A percentile compares a stretch with the other conserved stretches of the same genome.
phyloP scores from a whole-genome alignment of 2,329 filamentous ascomycete species.

The Dothistroma septosporum region DNA sequence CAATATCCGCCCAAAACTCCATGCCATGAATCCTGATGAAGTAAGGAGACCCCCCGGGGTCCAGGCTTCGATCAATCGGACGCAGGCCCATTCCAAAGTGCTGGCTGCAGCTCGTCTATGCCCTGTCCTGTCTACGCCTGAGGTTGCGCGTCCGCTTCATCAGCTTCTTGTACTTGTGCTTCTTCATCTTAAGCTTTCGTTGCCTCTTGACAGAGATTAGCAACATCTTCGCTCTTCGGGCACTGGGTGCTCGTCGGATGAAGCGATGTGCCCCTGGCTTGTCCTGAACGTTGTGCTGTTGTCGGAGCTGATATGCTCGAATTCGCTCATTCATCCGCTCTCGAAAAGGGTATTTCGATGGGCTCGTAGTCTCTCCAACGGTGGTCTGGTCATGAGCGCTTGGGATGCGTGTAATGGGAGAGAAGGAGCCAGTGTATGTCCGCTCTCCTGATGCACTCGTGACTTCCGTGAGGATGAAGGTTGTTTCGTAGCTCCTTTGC shows the following conservation, averaged over 20 bases:
- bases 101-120: conserved; percentile 14
- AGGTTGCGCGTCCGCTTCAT: conserved; percentile 86
- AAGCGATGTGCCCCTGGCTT: conserved; percentile 5
- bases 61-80: not conserved
- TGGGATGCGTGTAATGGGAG: conserved; percentile 45
- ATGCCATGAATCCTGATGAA: conserved; percentile 4
- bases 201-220: conserved; percentile 89
- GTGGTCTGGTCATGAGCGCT: conserved; percentile 36
- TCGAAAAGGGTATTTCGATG: conserved; percentile 53
- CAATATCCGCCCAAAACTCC: not conserved
- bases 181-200: conserved; percentile 98
- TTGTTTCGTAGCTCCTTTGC: conserved; percentile 42
- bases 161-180: conserved; percentile 99
- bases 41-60: not conserved
- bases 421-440: conserved; percentile 50
- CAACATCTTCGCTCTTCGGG: conserved; percentile 53
- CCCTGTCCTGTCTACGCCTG: conserved; percentile 69
- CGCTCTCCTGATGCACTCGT: conserved; percentile 49
- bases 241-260: conserved; percentile 21
- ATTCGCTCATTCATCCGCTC: conserved; percentile 66
- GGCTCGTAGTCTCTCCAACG: conserved; percentile 12
- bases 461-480: conserved; percentile 51
- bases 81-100: not conserved
- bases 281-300: conserved; percentile 17
- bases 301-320: conserved; percentile 45